Evolutionary conservation across 768 basidiomycete genomes (phyloP).

Genomic region (Dentipellis fragilis): DNA sequence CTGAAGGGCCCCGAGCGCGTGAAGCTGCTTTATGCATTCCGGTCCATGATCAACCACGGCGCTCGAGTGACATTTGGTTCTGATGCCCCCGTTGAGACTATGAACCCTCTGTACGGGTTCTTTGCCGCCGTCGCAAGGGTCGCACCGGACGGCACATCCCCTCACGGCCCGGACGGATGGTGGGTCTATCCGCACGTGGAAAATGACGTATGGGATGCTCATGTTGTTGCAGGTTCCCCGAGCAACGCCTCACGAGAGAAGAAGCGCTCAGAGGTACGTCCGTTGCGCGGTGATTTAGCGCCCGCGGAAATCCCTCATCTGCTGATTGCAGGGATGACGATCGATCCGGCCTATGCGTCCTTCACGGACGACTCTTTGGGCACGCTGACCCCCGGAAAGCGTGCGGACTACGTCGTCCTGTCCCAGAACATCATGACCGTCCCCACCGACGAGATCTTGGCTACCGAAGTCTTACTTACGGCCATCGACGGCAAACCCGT

Average conservation of each 20-base stretch:
- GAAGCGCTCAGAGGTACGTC: slow-evolving; percentile 67
- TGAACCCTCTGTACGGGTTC: slow-evolving; percentile 79
- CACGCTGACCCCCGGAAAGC: slow-evolving; percentile 69
- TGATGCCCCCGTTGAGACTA: slow-evolving; percentile 82
- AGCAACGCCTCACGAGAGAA: slow-evolving; percentile 61
- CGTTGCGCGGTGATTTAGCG: background rate
- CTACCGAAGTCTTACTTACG: slow-evolving; percentile 61
- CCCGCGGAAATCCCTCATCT: background rate
- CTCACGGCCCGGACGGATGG: slow-evolving; percentile 81
- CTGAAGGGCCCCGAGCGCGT: slow-evolving; percentile 75
- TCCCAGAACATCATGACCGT: slow-evolving; percentile 75
- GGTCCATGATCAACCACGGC: slow-evolving; percentile 53
- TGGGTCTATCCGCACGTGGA: slow-evolving; percentile 23
- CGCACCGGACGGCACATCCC: slow-evolving; percentile 59
- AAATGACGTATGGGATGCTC: too few relatives aligned
- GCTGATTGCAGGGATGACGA: slow-evolving; percentile 59
- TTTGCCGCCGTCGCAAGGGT: slow-evolving; percentile 82
- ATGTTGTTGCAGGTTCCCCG: slow-evolving; percentile 55
- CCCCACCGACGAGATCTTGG: slow-evolving; percentile 45
- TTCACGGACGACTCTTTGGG: slow-evolving; percentile 69
- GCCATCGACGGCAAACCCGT: slow-evolving; percentile 62
- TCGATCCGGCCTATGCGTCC: slow-evolving; percentile 80
- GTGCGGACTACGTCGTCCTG: slow-evolving; percentile 80
- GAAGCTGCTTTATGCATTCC: slow-evolving; percentile 82
- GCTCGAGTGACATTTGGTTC: slow-evolving; percentile 73